Evolutionary conservation across 805 yeast genomes (phyloP).

Genomic region (Ogataea parapolymorpha): DNA sequence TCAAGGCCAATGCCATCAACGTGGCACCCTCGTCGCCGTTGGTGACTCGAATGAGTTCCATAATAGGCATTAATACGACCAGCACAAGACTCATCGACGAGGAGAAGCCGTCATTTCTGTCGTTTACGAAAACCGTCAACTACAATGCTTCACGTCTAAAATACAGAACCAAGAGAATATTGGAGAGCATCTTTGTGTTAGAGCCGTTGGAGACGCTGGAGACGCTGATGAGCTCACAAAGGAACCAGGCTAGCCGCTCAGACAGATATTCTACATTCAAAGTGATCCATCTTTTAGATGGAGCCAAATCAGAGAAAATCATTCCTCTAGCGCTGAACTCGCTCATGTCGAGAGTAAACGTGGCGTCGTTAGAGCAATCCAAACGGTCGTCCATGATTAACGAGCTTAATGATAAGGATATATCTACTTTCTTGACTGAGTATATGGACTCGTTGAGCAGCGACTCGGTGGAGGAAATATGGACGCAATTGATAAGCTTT

Average conservation of each 20-base stretch:
- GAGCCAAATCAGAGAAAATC: conserved; percentile 73
- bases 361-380: conserved; percentile 23
- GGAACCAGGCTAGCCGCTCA: conserved; percentile 18
- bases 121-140: conserved; percentile 35
- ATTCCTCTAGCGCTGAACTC: conserved; percentile 65
- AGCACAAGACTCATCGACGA: conserved; percentile 9
- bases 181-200: conserved; percentile 60
- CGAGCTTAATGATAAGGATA: conserved; percentile 40
- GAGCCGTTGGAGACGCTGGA: conserved; percentile 77
- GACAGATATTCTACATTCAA: conserved; percentile 44
- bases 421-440: conserved; percentile 52
- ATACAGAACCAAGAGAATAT: conserved; percentile 60
- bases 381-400: conserved; percentile 46
- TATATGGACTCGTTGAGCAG: conserved; percentile 67
- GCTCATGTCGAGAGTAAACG: conserved; percentile 45
- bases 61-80: conserved; percentile 5
- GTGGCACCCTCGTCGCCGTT: conserved; percentile 14
- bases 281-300: conserved; percentile 75
- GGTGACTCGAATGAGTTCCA: conserved; percentile 17
- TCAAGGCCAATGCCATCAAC: conserved; percentile 9
- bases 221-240: conserved; percentile 45
- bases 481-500: conserved; percentile 55
- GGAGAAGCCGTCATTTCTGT: conserved; percentile 22
- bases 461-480: conserved; percentile 79
- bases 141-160: conserved; percentile 60